Conservation (phyloP, 345 rosid genomes). For the Alliaria petiolata region DNA sequence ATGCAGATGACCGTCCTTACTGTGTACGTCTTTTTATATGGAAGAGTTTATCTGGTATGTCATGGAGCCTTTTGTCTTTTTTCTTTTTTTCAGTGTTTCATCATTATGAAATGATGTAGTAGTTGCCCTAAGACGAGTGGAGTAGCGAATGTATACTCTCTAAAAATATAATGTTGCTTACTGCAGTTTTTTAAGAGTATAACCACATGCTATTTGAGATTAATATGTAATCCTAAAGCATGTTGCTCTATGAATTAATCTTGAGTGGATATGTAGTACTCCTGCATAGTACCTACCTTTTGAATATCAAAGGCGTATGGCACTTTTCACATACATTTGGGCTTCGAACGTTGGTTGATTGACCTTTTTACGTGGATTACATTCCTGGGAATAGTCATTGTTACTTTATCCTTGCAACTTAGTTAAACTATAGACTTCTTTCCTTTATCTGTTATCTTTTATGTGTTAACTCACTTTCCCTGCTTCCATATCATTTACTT, state of each 20-base stretch:
- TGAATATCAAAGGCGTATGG: neutral
- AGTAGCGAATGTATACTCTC: too few relatives aligned
- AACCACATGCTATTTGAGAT: too few relatives aligned
- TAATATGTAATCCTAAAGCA: too few relatives aligned
- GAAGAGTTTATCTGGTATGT: conserved; percentile 90
- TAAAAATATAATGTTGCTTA: too few relatives aligned
- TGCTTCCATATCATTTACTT: conserved; percentile 1
- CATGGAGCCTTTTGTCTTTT: conserved; percentile 3
- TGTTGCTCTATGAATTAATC: neutral
- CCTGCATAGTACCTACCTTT: conserved; percentile 1
- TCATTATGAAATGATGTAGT: conserved; percentile 7
- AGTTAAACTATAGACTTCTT: neutral
- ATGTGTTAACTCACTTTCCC: neutral
- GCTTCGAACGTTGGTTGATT: neutral
- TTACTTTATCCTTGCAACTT: neutral
- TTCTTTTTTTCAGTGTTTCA: neutral
- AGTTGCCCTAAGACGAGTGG: neutral
- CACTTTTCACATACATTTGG: neutral
- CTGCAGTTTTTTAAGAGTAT: too few relatives aligned
- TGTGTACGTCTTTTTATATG: conserved; percentile 83
- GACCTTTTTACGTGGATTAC: neutral
- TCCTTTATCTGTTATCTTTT: neutral
- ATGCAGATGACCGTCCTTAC: conserved; percentile 98
- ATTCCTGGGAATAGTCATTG: neutral
- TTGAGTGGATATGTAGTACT: neutral